These are phyloP conservation scores for Cynara cardunculus DNA, from an alignment of 129 eudicot genomes.

Conservation along the genomic window DNA sequence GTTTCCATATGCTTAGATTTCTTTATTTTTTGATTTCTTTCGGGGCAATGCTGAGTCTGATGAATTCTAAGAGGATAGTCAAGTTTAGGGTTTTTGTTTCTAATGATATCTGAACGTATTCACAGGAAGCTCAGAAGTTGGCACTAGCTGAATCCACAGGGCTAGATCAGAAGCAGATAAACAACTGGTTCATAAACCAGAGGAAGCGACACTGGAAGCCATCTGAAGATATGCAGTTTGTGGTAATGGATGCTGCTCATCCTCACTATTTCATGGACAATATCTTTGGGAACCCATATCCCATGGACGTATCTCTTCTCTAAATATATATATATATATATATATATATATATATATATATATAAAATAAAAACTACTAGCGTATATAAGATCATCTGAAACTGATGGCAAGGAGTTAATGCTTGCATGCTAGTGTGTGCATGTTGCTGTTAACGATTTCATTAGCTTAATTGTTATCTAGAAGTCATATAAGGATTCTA, in stretches of 20 bases:
- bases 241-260: constrained; percentile 90
- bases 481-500: neutral
- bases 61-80: neutral
- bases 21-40: too few species aligned
- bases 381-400: neutral
- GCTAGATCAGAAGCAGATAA: constrained; percentile 74
- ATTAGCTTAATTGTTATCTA: neutral
- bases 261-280: constrained; percentile 72
- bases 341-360: neutral
- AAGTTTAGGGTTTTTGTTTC: neutral
- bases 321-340: neutral
- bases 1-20: neutral
- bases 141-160: constrained; percentile 77
- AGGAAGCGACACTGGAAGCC: constrained; percentile 91
- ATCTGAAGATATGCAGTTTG: constrained; percentile 88
- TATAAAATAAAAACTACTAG: neutral
- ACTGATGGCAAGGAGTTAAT: neutral
- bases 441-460: neutral
- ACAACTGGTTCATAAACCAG: constrained; percentile 97
- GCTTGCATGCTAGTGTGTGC: neutral
- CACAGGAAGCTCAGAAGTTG: constrained; percentile 78
- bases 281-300: constrained; percentile 59
- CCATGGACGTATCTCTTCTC: constrained; percentile 62
- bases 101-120: neutral
- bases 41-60: too few species aligned